Base-by-base conservation (phyloP, 2,329 filamentous ascomycete species). In the Pezicula rhizophila region DNA sequence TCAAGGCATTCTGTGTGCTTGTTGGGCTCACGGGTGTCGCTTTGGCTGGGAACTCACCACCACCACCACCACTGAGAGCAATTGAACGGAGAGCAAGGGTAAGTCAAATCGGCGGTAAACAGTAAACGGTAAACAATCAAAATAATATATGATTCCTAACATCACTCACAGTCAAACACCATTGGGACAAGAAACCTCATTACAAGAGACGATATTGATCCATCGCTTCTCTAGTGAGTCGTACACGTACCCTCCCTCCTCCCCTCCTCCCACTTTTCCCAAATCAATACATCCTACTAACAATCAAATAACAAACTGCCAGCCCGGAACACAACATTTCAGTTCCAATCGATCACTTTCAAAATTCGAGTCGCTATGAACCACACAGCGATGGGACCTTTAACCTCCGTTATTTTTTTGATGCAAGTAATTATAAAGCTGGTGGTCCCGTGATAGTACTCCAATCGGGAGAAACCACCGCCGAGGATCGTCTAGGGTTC, bases 381-480 rank as follows among this genome's bases (percentile, higher is more conserved):
- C 88, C 89, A 33, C 89, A 95, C 65, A 80, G 77, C 8, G 71
- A 85, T 56, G 83, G 66, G 23, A 77, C 69, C 1, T 95, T 89
- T 66, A 67, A 79, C 18, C 70, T 92, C 42, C 79, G 88, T 10
- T 95, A 93, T 70, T 95, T 85, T 85, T 89, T 92, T 58, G 89
- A 95, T 61, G 80, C 83, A 1, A 77, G 77, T 40, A 77, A 87
- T 69, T 95, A 95, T 69, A 76, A 82, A 62, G 70, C 77, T 0
- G 89, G 89, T 11, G 89, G 89, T 0, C 89, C 89, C 0, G 85
- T 95, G 42, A 87, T 95, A 48, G 77, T 95, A 5, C 75, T 95
- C 4, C 77, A 84, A 35, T 77, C 78, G 4, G 89, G 89, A 25
- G 89, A 95, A 69, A 84, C 82, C 0, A 70, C 70, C 51, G 86